Base-by-base conservation (phyloP, 495 filamentous ascomycete species). In the Rhypophila decipiens region DNA sequence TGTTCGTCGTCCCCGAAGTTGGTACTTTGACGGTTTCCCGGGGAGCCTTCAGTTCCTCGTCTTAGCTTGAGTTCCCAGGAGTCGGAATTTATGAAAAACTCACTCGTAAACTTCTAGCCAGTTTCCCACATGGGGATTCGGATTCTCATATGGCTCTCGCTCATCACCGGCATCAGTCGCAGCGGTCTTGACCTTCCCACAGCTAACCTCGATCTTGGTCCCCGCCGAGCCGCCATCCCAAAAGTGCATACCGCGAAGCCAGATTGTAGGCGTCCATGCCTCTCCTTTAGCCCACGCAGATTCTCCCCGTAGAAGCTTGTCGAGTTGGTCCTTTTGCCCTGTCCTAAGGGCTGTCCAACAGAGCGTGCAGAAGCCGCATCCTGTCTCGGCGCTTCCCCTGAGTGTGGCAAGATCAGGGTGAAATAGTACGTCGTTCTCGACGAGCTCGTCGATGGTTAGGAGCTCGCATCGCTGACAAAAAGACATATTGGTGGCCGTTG, bases 171-270 rank as follows among this genome's bases (percentile, higher is more conserved):
- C 27, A 13, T 31, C 27, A 31, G 7, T 7, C 7, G 7, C 13
- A 7, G 13, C 13, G 27, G 27, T 7, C 27, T 7, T 7, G 27
- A 13, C 7, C 27, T 7, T 13, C 7, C 27, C 27, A 31, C 27
- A 31, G 27, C 27, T 31, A 13, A 31, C 27, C 7, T 31, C 7
- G 27, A 31, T 31, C 27, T 31, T 13, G 27, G 27, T 13, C 27
- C 27, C 27, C 7, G 27, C 7, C 7, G 7, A 7, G 21, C 45
- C 45, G 13, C 45, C 18, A 24, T 31, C 7, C 17, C 8, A 20
- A 27, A 48, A 33, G 37, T 40, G 37, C 37, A 21, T 40, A 24
- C 45, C 45, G 23, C 36, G 24, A 37, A 48, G 45, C 45, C 45
- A 48, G 8, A 48, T 48, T 15, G 45, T 29, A 7, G 45, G 45